These are phyloP conservation scores for Polygonum maritimum DNA, from an alignment of 148 eudicot genomes.

Conservation along the genomic window DNA sequence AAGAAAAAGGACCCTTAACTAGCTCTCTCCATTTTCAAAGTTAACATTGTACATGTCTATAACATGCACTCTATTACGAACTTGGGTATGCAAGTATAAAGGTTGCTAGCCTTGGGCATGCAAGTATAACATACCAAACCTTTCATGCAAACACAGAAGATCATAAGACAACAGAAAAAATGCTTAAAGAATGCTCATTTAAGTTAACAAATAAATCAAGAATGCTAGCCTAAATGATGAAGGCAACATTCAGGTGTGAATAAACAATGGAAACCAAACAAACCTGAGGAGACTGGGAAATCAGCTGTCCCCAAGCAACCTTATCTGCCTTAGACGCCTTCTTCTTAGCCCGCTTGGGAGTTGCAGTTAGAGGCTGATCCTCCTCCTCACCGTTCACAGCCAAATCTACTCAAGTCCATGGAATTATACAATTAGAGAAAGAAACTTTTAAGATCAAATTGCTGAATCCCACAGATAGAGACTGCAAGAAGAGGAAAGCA, in stretches of 20 bases:
- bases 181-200: not conserved
- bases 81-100: too few relatives aligned
- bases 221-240: too few relatives aligned
- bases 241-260: not conserved
- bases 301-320: constrained; percentile 81
- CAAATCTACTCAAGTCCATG: constrained; percentile 25
- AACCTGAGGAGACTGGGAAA: constrained; percentile 82
- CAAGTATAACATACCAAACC: not conserved
- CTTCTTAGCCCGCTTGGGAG: constrained; percentile 42
- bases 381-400: constrained; percentile 30
- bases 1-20: not conserved
- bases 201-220: not conserved
- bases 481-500: constrained; percentile 19
- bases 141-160: not conserved
- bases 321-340: constrained; percentile 26
- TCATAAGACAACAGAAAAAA: not conserved
- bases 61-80: not conserved
- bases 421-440: not conserved
- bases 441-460: not conserved
- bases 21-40: not conserved
- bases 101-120: too few relatives aligned
- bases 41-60: not conserved
- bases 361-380: constrained; percentile 21
- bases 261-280: constrained; percentile 14
- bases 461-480: not conserved